Conservation (phyloP, 768 basidiomycete genomes). For the Cystofilobasidium bisporidii region DNA sequence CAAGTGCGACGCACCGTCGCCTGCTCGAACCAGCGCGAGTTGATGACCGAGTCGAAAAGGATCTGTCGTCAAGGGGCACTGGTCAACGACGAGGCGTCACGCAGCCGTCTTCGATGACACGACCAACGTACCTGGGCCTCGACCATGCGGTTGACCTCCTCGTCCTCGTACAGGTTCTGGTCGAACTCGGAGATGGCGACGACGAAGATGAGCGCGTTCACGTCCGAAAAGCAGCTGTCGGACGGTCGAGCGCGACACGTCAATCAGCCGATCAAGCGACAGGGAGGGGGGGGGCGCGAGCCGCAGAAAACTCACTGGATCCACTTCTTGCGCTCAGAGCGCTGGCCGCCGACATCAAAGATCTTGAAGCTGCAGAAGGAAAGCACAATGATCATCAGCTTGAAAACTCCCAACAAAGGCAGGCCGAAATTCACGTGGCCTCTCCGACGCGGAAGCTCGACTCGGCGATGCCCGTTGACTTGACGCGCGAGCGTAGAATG, state of each 20-base stretch:
- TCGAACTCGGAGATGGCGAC: conserved; percentile 88
- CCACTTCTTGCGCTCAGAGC: conserved; percentile 84
- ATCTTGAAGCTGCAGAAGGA: conserved; percentile 69
- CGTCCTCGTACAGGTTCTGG: conserved; percentile 76
- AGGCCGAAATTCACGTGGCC: conserved; percentile 78
- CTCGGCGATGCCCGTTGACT: conserved; percentile 88
- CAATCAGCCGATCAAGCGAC: no score
- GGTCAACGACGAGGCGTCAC: no score
- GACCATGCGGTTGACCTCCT: conserved; percentile 46
- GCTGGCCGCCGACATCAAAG: conserved; percentile 83
- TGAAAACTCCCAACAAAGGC: conserved; percentile 50
- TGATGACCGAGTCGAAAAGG: conserved; percentile 25
- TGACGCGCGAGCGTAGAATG: conserved; percentile 54
- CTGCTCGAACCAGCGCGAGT: conserved; percentile 16
- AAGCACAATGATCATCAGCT: conserved; percentile 20
- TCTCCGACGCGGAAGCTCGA: conserved; percentile 44
- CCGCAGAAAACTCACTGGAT: conserved; percentile 41
- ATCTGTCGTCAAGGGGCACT: no score
- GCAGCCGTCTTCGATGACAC: no score
- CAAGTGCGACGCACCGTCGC: conserved; percentile 56
- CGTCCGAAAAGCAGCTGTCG: conserved; percentile 67
- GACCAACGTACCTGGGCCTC: conserved; percentile 12
- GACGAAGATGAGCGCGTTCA: conserved; percentile 82
- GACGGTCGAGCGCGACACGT: no score
- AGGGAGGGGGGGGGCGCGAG: no score